phyloP scores from a whole-genome alignment of 169 alveolate species.

The Cyclospora cayetanensis region DNA sequence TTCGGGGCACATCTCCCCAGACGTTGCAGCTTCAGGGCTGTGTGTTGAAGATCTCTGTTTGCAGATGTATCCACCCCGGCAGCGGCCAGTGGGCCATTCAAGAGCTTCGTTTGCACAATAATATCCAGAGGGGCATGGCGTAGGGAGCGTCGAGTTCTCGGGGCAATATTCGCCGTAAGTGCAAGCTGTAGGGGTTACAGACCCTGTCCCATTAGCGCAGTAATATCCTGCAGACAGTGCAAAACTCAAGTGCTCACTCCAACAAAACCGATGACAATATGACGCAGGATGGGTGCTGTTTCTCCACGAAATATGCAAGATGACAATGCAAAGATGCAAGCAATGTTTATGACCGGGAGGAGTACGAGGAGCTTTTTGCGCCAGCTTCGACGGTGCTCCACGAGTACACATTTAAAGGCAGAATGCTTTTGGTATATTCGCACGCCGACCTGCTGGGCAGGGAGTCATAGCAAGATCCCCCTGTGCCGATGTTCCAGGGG shows the following conservation, averaged over 20 bases:
- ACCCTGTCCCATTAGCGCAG: constrained; percentile 44
- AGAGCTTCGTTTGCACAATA: constrained; percentile 37
- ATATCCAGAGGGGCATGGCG: constrained; percentile 79
- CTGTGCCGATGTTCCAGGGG: constrained; percentile 57
- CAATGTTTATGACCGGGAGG: no score
- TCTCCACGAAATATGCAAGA: no score
- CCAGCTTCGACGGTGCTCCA: no score
- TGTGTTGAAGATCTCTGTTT: constrained; percentile 10
- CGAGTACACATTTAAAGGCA: no score
- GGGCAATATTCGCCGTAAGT: constrained; percentile 80
- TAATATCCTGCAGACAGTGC: constrained; percentile 16
- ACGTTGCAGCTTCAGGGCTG: constrained; percentile 17
- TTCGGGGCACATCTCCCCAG: constrained; percentile 24
- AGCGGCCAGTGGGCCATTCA: constrained; percentile 53
- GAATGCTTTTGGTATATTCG: no score
- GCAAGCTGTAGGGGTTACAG: not conserved
- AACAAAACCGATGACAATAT: no score
- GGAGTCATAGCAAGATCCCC: not conserved
- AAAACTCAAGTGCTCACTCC: no score
- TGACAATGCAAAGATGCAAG: no score
- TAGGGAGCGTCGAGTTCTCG: constrained; percentile 74
- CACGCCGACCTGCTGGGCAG: constrained; percentile 56
- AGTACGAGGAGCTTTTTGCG: no score
- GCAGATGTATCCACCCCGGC: constrained; percentile 63
- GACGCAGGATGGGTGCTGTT: no score